Conservation (phyloP, 2,329 filamentous ascomycete genomes). For the Aspergillus ochraceus region DNA sequence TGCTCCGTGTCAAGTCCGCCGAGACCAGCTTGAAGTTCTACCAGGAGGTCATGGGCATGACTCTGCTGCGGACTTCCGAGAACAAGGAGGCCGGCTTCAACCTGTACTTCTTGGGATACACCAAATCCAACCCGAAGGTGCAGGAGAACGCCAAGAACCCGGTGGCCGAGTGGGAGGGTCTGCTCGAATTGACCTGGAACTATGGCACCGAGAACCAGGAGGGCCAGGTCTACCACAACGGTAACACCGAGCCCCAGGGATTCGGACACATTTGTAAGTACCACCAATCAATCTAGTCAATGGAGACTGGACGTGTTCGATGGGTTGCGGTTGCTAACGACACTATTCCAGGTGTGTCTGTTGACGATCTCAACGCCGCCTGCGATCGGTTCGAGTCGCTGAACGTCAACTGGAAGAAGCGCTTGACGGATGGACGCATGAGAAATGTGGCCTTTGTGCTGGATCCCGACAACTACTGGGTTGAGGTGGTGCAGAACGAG, state of each 20-base stretch:
- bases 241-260: constrained; percentile 86
- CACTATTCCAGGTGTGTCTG: constrained; percentile 62
- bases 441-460: constrained; percentile 90
- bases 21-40: constrained; percentile 76
- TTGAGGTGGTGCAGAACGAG: constrained; percentile 71
- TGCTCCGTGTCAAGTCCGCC: constrained; percentile 87
- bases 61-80: constrained; percentile 71
- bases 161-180: constrained; percentile 70
- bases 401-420: constrained; percentile 90
- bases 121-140: constrained; percentile 55
- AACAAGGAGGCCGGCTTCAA: constrained; percentile 74
- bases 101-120: constrained; percentile 89
- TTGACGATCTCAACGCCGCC: constrained; percentile 85
- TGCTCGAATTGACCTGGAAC: constrained; percentile 88
- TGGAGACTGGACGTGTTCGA: not conserved
- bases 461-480: constrained; percentile 86
- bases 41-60: constrained; percentile 87
- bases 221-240: constrained; percentile 84
- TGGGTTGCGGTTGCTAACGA: constrained; percentile 2
- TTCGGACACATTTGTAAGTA: constrained; percentile 87
- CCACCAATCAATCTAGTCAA: not conserved
- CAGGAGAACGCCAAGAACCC: constrained; percentile 54
- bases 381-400: constrained; percentile 82
- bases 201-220: constrained; percentile 75
- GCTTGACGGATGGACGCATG: constrained; percentile 86